Evolutionary conservation across 805 yeast genomes (phyloP).

Genomic region (Saccharomycopsis synnaedendra): DNA sequence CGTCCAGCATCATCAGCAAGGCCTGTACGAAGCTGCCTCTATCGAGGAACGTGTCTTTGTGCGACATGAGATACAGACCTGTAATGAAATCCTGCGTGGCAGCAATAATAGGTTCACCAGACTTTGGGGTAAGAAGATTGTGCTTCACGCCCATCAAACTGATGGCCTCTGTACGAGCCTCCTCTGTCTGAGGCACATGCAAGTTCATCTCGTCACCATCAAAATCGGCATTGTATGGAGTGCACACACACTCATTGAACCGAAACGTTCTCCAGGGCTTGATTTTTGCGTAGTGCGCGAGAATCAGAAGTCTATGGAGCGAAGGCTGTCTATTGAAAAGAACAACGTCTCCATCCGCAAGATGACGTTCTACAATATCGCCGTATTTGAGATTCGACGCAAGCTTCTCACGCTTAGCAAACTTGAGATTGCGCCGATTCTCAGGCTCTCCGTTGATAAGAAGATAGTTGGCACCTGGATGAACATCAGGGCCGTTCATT

Average conservation of each 20-base stretch:
- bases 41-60: slow-evolving; percentile 88
- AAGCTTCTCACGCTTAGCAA: slow-evolving; percentile 70
- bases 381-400: slow-evolving; percentile 76
- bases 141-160: slow-evolving; percentile 96
- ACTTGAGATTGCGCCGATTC: slow-evolving; percentile 78
- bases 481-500: slow-evolving; percentile 72
- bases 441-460: slow-evolving; percentile 67
- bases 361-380: slow-evolving; percentile 90
- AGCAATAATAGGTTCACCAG: slow-evolving; percentile 98
- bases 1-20: slow-evolving; percentile 94
- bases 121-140: slow-evolving; percentile 87
- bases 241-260: slow-evolving; percentile 96
- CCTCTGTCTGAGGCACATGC: slow-evolving; percentile 98
- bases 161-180: slow-evolving; percentile 98
- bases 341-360: slow-evolving; percentile 95
- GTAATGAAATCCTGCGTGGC: slow-evolving; percentile 99
- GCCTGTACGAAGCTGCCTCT: slow-evolving; percentile 75
- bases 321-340: slow-evolving; percentile 97
- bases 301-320: slow-evolving; percentile 83
- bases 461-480: slow-evolving; percentile 96
- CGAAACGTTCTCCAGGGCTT: slow-evolving; percentile 98
- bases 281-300: slow-evolving; percentile 91
- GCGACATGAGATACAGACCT: slow-evolving; percentile 86
- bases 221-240: slow-evolving; percentile 98
- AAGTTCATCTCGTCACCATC: slow-evolving; percentile 99